Evolutionary conservation across 192 early-diverging fungal genomes (phyloP), one percentile per base, ranked within the genome.

Genomic region (Backusella morwellensis): DNA sequence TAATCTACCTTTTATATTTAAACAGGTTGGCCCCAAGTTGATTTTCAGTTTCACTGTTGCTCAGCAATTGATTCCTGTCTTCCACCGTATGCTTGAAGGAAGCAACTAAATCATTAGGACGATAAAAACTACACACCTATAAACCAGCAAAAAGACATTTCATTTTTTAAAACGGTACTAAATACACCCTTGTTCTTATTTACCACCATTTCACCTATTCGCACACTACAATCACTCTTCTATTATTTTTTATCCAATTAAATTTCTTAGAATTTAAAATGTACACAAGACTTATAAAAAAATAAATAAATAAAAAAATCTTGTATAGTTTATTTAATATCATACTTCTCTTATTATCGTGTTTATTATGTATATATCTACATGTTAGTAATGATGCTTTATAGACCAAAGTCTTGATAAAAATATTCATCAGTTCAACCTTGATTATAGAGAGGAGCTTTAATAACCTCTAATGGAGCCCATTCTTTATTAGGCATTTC

Each of bases 11-110:
- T 47, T 42, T 73, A 44, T 63, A 44, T 44, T 44, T 44, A 2
- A 59, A 68, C 35, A 78, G 77, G 81, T 83, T 40, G 98, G 98
- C 19, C 98, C 98, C 78, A 99, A 99, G 91, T 90, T 99, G 56
- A 91, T 99, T 67, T 99, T 98, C 87, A 93, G 91, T 70, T 99
- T 98, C 89, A 98, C 97, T 29, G 86, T 99, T 75, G 97, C 96
- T 26, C 97, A 98, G 86, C 94, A 94, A 83, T 88, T 97, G 74
- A 97, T 98, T 82, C 96, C 96, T 67, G 38, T 92, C 38, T 89
- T 94, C 84, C 83, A 89, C 75, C 44, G 79, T 29, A 79, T 88
- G 44, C 85, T 92, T 66, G 83, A 87, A 19, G 78, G 54, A 35
- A n/a, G 70, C 69, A 75, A 75, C 23, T 75, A 75, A 68, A 42